Base-by-base conservation (phyloP, 176 grass and related monocot genomes). In the Elymus sibiricus region DNA sequence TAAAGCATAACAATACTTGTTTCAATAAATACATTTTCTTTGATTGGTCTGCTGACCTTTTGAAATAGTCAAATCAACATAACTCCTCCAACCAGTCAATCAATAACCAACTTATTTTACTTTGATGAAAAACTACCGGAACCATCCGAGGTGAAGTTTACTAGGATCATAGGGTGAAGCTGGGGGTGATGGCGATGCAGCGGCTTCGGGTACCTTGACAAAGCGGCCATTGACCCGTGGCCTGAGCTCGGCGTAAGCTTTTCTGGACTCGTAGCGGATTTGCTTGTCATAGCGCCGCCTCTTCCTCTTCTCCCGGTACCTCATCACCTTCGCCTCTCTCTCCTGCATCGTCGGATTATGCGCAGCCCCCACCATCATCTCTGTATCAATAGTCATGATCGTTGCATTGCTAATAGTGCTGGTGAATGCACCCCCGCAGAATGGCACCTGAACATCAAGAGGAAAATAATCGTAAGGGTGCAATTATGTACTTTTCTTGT, bases 301-400 rank as follows among this genome's bases (percentile, higher is more conserved):
- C 78, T 84, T 93, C 89, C 89, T 85, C 81, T 95, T 95, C 68
- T 95, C 94, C 77, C 69, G 88, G 91, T 95, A 95, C 59, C 91
- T 83, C 89, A 91, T 89, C 26, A 95, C 35, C 77, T 89, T 91
- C 10, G 82, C 84, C 68, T 93, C 74, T 61, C 91, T 89, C 7
- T 88, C 84, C 5, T 73, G 70, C 29, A 60, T 55, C 2, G 15
- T 22, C 12, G 28, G 64, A 53, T 62, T n/a, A 44, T 44, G n/a
- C 4, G 65, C 53, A 16, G 28, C 25, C 70, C 15, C 44, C 2
- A 11, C 39, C 21, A 71, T 40, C 70, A 44, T 77, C 31, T 62
- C 47, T 4, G 47, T 25, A 9, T 55, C 90, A 2, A 60, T 37
- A 24, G 51, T 55, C 17, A 21, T 55, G 51, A 55, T 8, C 17